Conservation (phyloP, 176 grass and related monocot species). For the Cymbopogon citratus region DNA sequence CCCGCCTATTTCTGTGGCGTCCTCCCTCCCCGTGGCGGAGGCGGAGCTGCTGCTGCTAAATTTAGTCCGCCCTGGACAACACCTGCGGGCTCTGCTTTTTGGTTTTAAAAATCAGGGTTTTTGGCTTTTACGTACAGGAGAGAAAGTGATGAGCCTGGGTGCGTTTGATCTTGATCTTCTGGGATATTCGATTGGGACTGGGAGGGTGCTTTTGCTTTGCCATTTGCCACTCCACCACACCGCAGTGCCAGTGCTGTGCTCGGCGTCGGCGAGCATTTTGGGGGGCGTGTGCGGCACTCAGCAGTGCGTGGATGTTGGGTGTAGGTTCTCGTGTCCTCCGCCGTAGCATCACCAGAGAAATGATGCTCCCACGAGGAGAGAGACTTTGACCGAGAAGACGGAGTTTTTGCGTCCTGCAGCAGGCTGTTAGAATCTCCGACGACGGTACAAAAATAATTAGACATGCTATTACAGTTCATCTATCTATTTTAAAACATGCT, state of each 20-base stretch:
- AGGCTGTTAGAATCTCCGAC: too few relatives aligned
- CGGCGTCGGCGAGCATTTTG: not conserved
- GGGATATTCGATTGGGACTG: slow-evolving; percentile 20
- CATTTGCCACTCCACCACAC: not conserved
- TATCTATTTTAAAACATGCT: too few relatives aligned
- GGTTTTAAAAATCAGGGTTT: not conserved
- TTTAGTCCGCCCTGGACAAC: not conserved
- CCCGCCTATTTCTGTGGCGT: slow-evolving; percentile 11
- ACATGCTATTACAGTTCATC: too few relatives aligned
- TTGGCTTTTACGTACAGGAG: not conserved
- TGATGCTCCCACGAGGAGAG: too few relatives aligned
- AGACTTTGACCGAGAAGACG: too few relatives aligned
- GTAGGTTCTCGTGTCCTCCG: too few relatives aligned
- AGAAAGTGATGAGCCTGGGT: not conserved
- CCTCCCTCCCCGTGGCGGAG: not conserved
- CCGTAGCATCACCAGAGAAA: too few relatives aligned
- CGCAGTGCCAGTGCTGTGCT: not conserved
- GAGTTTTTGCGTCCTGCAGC: too few relatives aligned
- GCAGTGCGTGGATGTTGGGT: not conserved
- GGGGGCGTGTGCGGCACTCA: not conserved
- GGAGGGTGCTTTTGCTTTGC: not conserved
- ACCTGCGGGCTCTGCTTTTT: not conserved
- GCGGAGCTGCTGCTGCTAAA: not conserved
- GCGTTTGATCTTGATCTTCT: not conserved
- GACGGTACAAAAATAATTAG: too few relatives aligned